Evolutionary conservation across 352 stramenopile species (phyloP).

Genomic region (Globisporangium takayamanum): DNA sequence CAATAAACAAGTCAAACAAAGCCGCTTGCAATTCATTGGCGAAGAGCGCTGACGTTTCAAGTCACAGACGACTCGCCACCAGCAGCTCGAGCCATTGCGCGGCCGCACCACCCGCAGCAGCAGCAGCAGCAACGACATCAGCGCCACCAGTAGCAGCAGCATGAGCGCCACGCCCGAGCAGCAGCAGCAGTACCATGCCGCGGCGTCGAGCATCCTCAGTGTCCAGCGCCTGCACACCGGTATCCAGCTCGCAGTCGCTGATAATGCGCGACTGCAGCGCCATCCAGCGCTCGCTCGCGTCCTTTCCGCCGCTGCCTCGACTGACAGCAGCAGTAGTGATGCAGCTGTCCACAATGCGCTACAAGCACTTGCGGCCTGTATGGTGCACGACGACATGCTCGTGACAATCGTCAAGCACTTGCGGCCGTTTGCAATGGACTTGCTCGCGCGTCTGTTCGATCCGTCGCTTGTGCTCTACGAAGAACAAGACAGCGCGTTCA

Average conservation of each 20-base stretch:
- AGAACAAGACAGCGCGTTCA: constrained; percentile 7
- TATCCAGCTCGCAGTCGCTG: constrained; percentile 18
- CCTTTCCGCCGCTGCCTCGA: constrained; percentile 9
- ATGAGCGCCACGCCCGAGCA: neutral
- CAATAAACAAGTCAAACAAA: neutral
- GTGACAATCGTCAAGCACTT: constrained; percentile 47
- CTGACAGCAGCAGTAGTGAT: constrained; percentile 8
- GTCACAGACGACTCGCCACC: constrained; percentile 1
- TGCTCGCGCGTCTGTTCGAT: constrained; percentile 60
- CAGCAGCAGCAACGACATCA: constrained; percentile 9
- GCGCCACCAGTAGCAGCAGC: neutral
- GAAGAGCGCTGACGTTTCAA: constrained; percentile 13
- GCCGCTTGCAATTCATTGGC: constrained; percentile 9
- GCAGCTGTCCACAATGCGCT: constrained; percentile 25
- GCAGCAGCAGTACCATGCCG: neutral
- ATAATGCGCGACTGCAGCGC: constrained; percentile 15
- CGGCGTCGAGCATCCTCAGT: constrained; percentile 23
- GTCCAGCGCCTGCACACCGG: constrained; percentile 20
- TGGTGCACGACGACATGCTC: constrained; percentile 43
- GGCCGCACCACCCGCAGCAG: constrained; percentile 5
- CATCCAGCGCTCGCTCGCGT: constrained; percentile 38
- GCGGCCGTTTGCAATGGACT: constrained; percentile 63
- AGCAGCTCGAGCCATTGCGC: constrained; percentile 5
- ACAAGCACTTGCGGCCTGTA: constrained; percentile 46
- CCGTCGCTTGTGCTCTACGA: constrained; percentile 42